Base-by-base conservation (phyloP, 2,329 filamentous ascomycete species). In the Fusarium anthophilum region DNA sequence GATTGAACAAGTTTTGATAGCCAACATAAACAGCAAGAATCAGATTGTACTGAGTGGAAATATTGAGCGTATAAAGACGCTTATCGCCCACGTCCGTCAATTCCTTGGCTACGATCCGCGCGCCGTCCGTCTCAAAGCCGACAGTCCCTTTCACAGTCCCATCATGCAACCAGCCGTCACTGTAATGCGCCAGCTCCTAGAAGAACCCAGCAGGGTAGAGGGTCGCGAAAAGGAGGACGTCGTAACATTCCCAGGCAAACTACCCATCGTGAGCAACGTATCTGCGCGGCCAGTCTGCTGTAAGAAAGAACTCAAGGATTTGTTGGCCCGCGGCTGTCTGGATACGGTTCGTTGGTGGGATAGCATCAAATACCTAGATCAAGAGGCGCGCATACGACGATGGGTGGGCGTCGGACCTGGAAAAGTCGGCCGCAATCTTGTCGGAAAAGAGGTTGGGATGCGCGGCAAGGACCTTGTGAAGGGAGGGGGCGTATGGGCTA, bases 341-440 rank as follows among this genome's bases (percentile, higher is more conserved):
- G 94, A 98, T 84, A 98, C 95, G 37, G 94, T 98, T 47, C 88
- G 90, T 67, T 98, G 96, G 96, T 98, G 95, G 91, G 94, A 97
- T 76, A 96, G 94, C 78, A 95, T 98, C 78, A 91, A 91, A 75
- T 98, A 97, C 79, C 85, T 98, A 56, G 94, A 98, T 81, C 91
- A 96, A 80, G 91, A 96, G 77, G 89, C 92, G 79, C 92, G 92
- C 72, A 93, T 98, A 24, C 88, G 91, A 77, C 87, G 95, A 63
- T 98, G 96, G 93, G 89, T 98, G 56, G 96, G 96, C 48, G 94
- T 98, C 71, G 96, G 96, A 2, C 96, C 96, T 0, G 96, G 96
- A 10, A 97, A 97, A 81, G 96, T 98, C 5, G 96, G 96, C 2
- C 88, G 95, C 65, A 98, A 98, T 81, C 86, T 98, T 13, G 95